These are phyloP conservation scores for Pseudogymnoascus sp. DNA, from an alignment of 2,329 filamentous ascomycete species.

Conservation along the genomic window DNA sequence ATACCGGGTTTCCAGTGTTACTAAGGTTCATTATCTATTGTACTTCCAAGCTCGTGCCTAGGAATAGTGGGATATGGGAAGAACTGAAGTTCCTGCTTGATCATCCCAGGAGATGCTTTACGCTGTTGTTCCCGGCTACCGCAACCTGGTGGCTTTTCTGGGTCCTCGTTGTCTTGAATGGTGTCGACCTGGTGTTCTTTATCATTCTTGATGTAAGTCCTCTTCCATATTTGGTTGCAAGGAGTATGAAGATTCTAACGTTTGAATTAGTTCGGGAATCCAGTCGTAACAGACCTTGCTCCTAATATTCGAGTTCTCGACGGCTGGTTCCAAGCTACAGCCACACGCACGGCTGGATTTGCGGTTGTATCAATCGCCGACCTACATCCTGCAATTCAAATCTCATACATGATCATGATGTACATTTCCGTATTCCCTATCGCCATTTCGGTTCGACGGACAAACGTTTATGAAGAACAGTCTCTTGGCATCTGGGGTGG, in stretches of 20 bases:
- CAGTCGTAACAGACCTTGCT: slow-evolving; percentile 59
- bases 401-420: slow-evolving; percentile 98
- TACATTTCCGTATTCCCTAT: slow-evolving; percentile 97
- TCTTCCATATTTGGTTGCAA: neutral
- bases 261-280: slow-evolving; percentile 31
- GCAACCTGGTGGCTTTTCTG: slow-evolving; percentile 94
- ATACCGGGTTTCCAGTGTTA: slow-evolving; percentile 93
- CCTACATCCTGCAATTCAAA: slow-evolving; percentile 84
- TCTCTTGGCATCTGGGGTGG: slow-evolving; percentile 65
- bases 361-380: slow-evolving; percentile 67
- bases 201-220: slow-evolving; percentile 75
- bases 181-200: slow-evolving; percentile 78
- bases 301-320: slow-evolving; percentile 71
- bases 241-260: neutral
- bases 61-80: slow-evolving; percentile 66
- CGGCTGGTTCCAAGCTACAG: slow-evolving; percentile 82
- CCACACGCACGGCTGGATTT: slow-evolving; percentile 87
- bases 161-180: slow-evolving; percentile 72
- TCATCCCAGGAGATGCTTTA: slow-evolving; percentile 90
- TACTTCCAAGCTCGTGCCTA: slow-evolving; percentile 56
- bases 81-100: slow-evolving; percentile 83
- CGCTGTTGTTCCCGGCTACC: slow-evolving; percentile 77
- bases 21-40: slow-evolving; percentile 89
- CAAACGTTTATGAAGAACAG: slow-evolving; percentile 94
- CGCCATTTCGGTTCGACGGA: slow-evolving; percentile 86